Evolutionary conservation across 148 eudicot genomes (phyloP), one percentile per base, ranked within the genome.

Genomic region (Agrostemma githago): DNA sequence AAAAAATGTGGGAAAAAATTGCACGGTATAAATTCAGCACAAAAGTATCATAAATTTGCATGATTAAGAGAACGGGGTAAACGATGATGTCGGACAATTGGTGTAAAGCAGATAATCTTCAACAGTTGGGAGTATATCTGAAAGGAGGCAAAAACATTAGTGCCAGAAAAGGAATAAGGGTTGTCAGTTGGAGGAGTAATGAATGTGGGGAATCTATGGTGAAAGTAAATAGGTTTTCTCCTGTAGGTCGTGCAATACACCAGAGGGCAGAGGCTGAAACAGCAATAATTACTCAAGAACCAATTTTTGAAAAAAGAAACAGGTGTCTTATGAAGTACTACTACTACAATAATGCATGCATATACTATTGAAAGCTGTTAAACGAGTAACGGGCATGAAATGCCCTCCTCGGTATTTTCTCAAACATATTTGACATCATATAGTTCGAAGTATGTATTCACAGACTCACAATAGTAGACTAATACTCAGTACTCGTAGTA

Each of bases 121-220:
- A 62, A 72, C 51, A 53, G 21, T 62, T 37, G 14, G 48, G 62
- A 74, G 61, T 62, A 6, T 44, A 46, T 26, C 34, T 26, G 34
- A 26, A 26, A 26, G 34, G 34, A 26, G 34, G 34, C 34, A 64
- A 74, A 37, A 63, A 37, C 74, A 34, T 64, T 48, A n/a, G 43
- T 17, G 40, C 48, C 62, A 53, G 64, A 51, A 40, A 60, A 20
- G 40, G 16, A 42, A 8, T 15, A 39, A 39, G 68, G 63, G 40
- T 44, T 60, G 81, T 78, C 77, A 73, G 60, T 60, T 60, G 68
- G 20, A 62, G 77, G 69, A 67, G 72, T 67, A 48, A 67, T 26
- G 64, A 8, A 60, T 34, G 72, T 65, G 77, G 76, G 68, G 74
- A 72, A 72, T 57, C 72, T 26, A 66, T 57, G 71, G 76, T 67